Evolutionary conservation across 257 asterid species (phyloP), one percentile per base, ranked within the genome.

Genomic region (Solanum ahanhuiri): DNA sequence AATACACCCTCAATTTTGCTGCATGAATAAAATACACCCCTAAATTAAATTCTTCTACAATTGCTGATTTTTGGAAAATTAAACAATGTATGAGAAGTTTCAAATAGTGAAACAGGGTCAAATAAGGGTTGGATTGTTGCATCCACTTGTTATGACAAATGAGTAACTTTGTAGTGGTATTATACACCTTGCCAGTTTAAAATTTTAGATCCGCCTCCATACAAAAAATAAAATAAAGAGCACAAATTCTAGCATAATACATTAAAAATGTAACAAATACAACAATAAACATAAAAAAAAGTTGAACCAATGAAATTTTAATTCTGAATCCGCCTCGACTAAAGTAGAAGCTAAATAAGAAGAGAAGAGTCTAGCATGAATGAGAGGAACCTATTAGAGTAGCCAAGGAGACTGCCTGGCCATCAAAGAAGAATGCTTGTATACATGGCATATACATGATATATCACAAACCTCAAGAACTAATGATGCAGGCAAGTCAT

Each of bases 401-500:
- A 91, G 93, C 91, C 91, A 90, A 85, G 91, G 91, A 90, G 90
- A 89, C 91, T 87, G 91, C 93, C 93, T 86, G 88, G 25, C 33
- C 23, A 43, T 35, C 71, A 67, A 28, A 51, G 30, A 66, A 9
- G 64, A 64, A 41, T 63, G 30, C 54, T 79, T n/a, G 39, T 12
- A 77, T 35, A 10, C 4, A 22, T 30, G 25, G 0, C 23, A 43
- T 34, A 77, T 43, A 25, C 64, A 43, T 25, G 57, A 79, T 54
- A 54, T 54, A 54, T 45, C 20, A 17, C 28, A 25, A 85, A 6
- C 45, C 58, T 83, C 57, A 18, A 7, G 17, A 7, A 9, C 1
- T 54, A 88, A 70, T 88, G 86, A 88, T 69, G 91, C 91, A 90
- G 94, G 94, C 94, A 93, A 93, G 95, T 92, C 95, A 93, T 93